phyloP scores from a whole-genome alignment of 108 stramenopile genomes.

The Seminavis robusta region DNA sequence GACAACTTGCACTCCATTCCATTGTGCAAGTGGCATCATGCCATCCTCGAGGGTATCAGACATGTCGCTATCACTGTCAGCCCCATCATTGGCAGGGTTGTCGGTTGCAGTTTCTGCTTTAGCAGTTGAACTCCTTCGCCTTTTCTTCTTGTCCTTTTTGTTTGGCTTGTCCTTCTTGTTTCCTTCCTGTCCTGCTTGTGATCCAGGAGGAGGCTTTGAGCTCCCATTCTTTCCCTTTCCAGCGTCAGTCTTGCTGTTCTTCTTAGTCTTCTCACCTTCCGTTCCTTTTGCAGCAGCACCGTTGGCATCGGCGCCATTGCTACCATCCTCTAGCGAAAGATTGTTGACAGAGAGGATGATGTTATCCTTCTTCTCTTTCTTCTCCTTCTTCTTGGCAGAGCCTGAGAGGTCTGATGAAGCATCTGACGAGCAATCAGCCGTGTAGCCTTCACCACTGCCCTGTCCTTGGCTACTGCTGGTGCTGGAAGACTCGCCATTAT shows the following conservation, averaged over 20 bases:
- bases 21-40: constrained; percentile 19
- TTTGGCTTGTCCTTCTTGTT: not conserved
- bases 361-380: not conserved
- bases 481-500: constrained; percentile 18
- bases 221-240: too few relatives aligned
- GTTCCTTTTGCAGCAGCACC: not conserved
- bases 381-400: not conserved
- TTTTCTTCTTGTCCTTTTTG: not conserved
- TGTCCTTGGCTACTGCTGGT: constrained; percentile 14
- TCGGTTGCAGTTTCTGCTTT: not conserved
- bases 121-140: not conserved
- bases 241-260: not conserved
- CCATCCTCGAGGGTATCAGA: not conserved
- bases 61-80: not conserved
- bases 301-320: constrained; percentile 1
- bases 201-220: not conserved
- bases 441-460: constrained; percentile 21
- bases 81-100: not conserved
- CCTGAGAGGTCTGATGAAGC: too few relatives aligned
- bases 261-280: not conserved
- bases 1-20: constrained; percentile 36
- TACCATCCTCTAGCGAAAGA: constrained; percentile 1
- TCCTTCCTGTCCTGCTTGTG: not conserved
- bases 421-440: constrained; percentile 36
- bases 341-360: too few relatives aligned